Evolutionary conservation across 2,329 filamentous ascomycete genomes (phyloP).

Genomic region (Didymella pomorum): DNA sequence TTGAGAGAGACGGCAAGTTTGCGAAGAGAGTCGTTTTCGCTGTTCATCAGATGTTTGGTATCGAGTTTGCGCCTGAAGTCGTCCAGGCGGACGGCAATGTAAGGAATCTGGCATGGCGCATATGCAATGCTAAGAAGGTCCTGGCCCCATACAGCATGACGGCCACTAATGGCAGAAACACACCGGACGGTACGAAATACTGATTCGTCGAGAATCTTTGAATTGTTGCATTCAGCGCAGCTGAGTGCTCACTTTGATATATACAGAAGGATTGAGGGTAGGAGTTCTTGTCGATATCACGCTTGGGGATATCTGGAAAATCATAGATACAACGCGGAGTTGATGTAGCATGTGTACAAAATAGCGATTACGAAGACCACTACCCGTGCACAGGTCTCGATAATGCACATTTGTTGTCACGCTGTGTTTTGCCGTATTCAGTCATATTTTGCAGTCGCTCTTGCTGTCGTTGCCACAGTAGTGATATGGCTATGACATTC

Average conservation of each 20-base stretch:
- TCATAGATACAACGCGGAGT: not conserved
- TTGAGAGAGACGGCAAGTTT: constrained; percentile 89
- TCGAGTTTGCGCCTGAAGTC: constrained; percentile 92
- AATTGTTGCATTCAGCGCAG: not conserved
- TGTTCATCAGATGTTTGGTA: constrained; percentile 93
- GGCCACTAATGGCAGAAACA: constrained; percentile 52
- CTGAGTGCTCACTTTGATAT: not conserved
- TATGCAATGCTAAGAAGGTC: constrained; percentile 95
- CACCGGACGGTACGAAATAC: constrained; percentile 33
- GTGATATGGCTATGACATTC: too few relatives aligned
- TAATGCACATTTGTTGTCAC: not conserved
- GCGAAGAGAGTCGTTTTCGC: constrained; percentile 91
- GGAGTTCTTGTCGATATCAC: not conserved
- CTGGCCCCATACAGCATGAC: constrained; percentile 66
- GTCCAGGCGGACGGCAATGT: constrained; percentile 93
- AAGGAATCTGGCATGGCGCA: constrained; percentile 88
- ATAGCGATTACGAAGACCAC: constrained; percentile 1
- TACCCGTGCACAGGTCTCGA: too few relatives aligned
- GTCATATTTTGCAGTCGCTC: not conserved
- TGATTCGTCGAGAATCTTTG: not conserved
- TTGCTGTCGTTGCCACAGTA: too few relatives aligned
- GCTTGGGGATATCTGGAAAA: not conserved
- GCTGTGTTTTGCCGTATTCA: constrained; percentile 7
- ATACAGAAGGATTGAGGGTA: not conserved
- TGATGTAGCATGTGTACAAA: not conserved